Evolutionary conservation across 768 basidiomycete genomes (phyloP).

Genomic region (Suillus americanus): DNA sequence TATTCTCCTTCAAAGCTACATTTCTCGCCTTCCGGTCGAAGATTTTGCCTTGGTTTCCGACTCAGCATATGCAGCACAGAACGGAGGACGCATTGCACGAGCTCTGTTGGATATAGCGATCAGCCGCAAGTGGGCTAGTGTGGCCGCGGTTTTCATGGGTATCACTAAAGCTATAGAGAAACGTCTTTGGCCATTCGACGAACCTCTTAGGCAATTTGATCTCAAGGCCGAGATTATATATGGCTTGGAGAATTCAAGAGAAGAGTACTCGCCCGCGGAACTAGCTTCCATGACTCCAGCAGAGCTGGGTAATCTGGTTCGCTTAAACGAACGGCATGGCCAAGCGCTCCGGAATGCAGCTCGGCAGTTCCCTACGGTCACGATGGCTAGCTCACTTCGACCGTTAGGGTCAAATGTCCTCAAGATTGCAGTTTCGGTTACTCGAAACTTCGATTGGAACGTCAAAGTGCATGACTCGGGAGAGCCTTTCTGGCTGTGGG

Average conservation of each 20-base stretch:
- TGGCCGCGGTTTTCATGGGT: conserved; percentile 75
- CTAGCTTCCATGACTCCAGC: conserved; percentile 64
- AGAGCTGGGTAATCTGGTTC: conserved; percentile 77
- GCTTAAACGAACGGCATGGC: conserved; percentile 85
- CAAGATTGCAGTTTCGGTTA: conserved; percentile 64
- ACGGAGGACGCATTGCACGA: conserved; percentile 91
- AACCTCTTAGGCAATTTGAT: conserved; percentile 81
- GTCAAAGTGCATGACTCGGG: conserved; percentile 65
- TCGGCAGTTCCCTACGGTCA: conserved; percentile 77
- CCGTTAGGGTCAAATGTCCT: conserved; percentile 86
- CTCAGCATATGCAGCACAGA: conserved; percentile 91
- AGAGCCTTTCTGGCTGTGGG: conserved; percentile 96
- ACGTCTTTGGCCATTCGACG: conserved; percentile 92
- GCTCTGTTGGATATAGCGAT: conserved; percentile 93
- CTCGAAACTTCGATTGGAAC: conserved; percentile 79
- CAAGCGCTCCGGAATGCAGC: conserved; percentile 75
- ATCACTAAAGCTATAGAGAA: conserved; percentile 94
- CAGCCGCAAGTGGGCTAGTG: conserved; percentile 88
- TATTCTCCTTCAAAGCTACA: conserved; percentile 87
- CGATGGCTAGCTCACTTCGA: conserved; percentile 65
- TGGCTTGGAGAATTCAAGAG: conserved; percentile 76
- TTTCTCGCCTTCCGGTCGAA: conserved; percentile 77
- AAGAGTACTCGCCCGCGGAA: conserved; percentile 75
- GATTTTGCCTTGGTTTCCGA: conserved; percentile 98
- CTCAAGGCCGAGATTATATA: conserved; percentile 78